These are phyloP conservation scores for Yarrowia phangngaensis DNA, from an alignment of 805 yeast genomes.

Conservation along the genomic window DNA sequence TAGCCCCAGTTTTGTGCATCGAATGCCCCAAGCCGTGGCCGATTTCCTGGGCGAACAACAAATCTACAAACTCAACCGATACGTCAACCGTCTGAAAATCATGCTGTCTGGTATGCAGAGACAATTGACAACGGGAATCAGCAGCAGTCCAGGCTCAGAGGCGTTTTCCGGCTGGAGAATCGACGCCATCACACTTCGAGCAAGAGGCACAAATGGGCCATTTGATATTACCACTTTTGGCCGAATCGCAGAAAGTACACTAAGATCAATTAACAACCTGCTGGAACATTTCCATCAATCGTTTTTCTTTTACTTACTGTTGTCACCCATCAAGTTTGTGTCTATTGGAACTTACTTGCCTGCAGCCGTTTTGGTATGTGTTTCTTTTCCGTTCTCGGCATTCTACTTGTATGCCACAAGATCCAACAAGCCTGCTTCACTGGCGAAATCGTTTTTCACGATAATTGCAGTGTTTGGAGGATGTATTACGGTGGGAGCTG, in stretches of 20 bases:
- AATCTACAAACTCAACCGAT: constrained; percentile 29
- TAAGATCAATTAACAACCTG: constrained; percentile 85
- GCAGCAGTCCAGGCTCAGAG: constrained; percentile 67
- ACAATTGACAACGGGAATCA: constrained; percentile 68
- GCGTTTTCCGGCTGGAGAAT: constrained; percentile 95
- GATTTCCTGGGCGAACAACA: constrained; percentile 18
- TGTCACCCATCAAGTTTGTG: constrained; percentile 76
- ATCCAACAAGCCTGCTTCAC: not conserved
- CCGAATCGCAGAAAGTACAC: constrained; percentile 78
- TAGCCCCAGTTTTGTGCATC: constrained; percentile 1
- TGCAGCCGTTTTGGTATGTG: constrained; percentile 68
- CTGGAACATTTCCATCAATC: constrained; percentile 96
- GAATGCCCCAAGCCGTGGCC: not conserved
- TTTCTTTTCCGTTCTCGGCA: constrained; percentile 66
- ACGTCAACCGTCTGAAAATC: constrained; percentile 51
- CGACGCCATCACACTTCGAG: constrained; percentile 79
- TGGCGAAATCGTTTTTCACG: constrained; percentile 37
- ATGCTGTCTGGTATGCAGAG: constrained; percentile 62
- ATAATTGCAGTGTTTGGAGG: constrained; percentile 22
- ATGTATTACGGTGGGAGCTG: constrained; percentile 3
- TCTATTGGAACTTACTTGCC: constrained; percentile 94
- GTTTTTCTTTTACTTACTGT: constrained; percentile 81
- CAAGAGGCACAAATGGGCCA: constrained; percentile 54
- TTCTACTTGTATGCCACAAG: constrained; percentile 39
- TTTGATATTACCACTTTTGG: constrained; percentile 89